phyloP scores from a whole-genome alignment of 805 yeast genomes.

The Starmerella etchellsii region DNA sequence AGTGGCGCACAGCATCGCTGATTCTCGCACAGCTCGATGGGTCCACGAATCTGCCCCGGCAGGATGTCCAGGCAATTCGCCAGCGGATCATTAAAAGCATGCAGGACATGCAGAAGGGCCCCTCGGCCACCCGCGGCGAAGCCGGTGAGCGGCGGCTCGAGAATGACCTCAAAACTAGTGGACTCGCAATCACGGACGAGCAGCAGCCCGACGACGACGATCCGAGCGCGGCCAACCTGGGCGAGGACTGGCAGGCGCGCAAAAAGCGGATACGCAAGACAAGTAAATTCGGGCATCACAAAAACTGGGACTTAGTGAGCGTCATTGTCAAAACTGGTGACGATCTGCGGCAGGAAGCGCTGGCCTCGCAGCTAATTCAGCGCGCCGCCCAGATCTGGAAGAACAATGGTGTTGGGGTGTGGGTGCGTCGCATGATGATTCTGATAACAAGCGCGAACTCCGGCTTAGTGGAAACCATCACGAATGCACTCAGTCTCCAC shows the following conservation, averaged over 20 bases:
- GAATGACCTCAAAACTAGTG: conserved; percentile 80
- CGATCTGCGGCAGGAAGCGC: conserved; percentile 92
- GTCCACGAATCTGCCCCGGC: conserved; percentile 34
- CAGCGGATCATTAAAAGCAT: conserved; percentile 55
- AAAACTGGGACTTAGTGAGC: conserved; percentile 89
- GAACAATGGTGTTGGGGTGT: conserved; percentile 50
- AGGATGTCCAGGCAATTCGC: conserved; percentile 55
- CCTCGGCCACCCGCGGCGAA: conserved; percentile 42
- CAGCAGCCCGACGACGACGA: conserved; percentile 43
- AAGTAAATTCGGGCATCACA: conserved; percentile 71
- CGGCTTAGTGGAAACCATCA: conserved; percentile 91
- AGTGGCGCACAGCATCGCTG: conserved; percentile 91
- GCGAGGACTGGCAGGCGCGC: conserved; percentile 87
- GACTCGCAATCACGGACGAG: conserved; percentile 41
- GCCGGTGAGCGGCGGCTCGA: conserved; percentile 88
- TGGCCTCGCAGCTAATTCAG: conserved; percentile 87
- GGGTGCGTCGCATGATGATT: conserved; percentile 92
- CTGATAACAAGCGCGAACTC: conserved; percentile 80
- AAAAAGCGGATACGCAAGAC: conserved; percentile 65
- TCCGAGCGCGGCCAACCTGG: conserved; percentile 47
- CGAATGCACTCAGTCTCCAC: conserved; percentile 85
- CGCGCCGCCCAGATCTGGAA: conserved; percentile 82
- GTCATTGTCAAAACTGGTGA: conserved; percentile 95
- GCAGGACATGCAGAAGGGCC: conserved; percentile 61
- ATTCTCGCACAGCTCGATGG: conserved; percentile 85